Base-by-base conservation (phyloP, 805 yeast genomes). In the Wickerhamiella kurtzmanii region DNA sequence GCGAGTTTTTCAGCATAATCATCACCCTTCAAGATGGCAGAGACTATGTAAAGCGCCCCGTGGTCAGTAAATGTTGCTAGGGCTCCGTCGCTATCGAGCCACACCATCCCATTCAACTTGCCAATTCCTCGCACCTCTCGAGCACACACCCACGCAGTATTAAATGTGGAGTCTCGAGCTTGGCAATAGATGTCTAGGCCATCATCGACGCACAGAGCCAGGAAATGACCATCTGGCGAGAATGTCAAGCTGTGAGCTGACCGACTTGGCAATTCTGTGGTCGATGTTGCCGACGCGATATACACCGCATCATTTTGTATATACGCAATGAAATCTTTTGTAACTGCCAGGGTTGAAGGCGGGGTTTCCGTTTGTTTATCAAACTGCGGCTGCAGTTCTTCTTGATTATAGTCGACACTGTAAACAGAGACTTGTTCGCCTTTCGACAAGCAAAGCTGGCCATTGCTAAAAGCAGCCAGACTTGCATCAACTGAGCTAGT, bases 211-310 rank as follows among this genome's bases (percentile, higher is more conserved):
- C 32, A 20, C 9, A 38, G 38, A 13, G 47, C 43, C 11, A 44
- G n/a, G 22, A 44, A 44, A 17, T 28, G 28, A 11, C 43, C 43
- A 21, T 20, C 21, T 2, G 17, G 43, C 5, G 47, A 38, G 37
- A 39, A 44, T 9, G 39, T 22, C 3, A 43, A 19, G 22, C 21
- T 4, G 11, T 6, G 8, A 6, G 11, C 11, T 11, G 32, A 6
- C 32, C 11, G 9, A 6, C 11, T 25, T 6, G 32, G 6, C 11
- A 25, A 25, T 25, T 25, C 9, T 6, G 32, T 25, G 32, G 32
- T 25, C 9, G 32, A n/a, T n/a, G n/a, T n/a, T n/a, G n/a, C n/a
- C n/a, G n/a, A n/a, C n/a, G n/a, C n/a, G n/a, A n/a, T n/a, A n/a
- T n/a, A n/a, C n/a, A n/a, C n/a, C n/a, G n/a, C n/a, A n/a, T n/a